phyloP scores from a whole-genome alignment of 768 basidiomycete species.

The Mycena rosella region DNA sequence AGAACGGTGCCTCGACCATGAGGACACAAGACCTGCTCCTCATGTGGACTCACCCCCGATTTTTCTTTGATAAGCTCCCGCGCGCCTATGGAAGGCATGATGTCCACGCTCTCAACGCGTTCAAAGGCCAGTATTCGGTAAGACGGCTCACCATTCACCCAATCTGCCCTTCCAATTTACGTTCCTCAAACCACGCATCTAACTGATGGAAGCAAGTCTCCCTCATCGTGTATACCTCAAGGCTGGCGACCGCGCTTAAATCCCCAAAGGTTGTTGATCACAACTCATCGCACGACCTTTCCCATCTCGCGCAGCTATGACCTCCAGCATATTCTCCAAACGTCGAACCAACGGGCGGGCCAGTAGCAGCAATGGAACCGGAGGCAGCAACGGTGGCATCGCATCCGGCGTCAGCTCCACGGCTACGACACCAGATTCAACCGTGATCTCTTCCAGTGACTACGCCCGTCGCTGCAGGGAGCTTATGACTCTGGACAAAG shows the following conservation, averaged over 20 bases:
- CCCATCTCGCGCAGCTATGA: not conserved
- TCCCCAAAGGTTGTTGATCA: not conserved
- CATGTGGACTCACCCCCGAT: no score
- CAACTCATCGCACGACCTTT: not conserved
- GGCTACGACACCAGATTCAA: slow-evolving; percentile 1
- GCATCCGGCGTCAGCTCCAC: not conserved
- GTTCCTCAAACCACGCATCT: not conserved
- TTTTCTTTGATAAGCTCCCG: no score
- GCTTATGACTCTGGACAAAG: slow-evolving; percentile 53
- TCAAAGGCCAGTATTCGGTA: no score
- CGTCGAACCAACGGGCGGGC: slow-evolving; percentile 4
- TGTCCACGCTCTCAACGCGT: no score
- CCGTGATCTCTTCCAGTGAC: slow-evolving; percentile 43
- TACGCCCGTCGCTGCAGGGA: slow-evolving; percentile 57
- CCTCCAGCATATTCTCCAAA: slow-evolving; percentile 2
- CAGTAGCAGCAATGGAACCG: not conserved
- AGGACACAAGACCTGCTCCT: no score
- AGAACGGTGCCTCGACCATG: not conserved
- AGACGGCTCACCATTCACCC: no score
- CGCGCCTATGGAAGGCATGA: no score
- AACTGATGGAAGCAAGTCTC: not conserved
- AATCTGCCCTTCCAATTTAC: not conserved
- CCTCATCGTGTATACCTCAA: slow-evolving; percentile 11
- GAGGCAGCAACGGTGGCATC: not conserved
- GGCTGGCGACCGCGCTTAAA: not conserved